A percentile compares a stretch with the other conserved stretches of the same genome.
Evolutionary conservation across 805 yeast genomes (phyloP).

Genomic region (Blastobotrys peoriensis): DNA sequence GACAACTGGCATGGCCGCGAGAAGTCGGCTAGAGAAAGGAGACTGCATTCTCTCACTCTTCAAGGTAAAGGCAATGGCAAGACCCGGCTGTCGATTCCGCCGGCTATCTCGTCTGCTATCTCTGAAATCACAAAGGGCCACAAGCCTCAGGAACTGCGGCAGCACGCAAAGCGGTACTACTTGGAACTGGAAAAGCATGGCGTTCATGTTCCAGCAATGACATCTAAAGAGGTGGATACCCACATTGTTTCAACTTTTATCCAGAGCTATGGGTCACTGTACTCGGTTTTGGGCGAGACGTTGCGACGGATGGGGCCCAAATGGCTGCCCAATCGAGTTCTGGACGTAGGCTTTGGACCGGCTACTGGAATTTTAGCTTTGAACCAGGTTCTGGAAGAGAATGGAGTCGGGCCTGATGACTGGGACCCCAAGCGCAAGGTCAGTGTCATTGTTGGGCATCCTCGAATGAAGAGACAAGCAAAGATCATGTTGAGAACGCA

Average conservation of each 20-base stretch:
- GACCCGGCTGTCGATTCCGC: slow-evolving; percentile 50
- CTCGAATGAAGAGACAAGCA: slow-evolving; percentile 76
- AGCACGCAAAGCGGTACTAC: slow-evolving; percentile 53
- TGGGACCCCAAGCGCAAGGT: slow-evolving; percentile 61
- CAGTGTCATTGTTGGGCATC: slow-evolving; percentile 61
- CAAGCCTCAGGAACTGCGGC: slow-evolving; percentile 58
- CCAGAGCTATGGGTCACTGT: slow-evolving; percentile 69
- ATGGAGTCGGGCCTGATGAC: slow-evolving; percentile 22
- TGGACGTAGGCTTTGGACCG: slow-evolving; percentile 87
- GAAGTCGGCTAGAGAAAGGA: slow-evolving; percentile 1
- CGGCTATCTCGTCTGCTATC: slow-evolving; percentile 49
- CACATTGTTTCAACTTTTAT: slow-evolving; percentile 74
- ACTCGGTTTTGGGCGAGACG: slow-evolving; percentile 62
- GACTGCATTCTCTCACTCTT: slow-evolving; percentile 54
- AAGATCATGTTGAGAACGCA: slow-evolving; percentile 71
- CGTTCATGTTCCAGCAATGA: slow-evolving; percentile 43
- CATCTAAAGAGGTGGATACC: slow-evolving; percentile 50
- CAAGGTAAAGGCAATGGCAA: slow-evolving; percentile 48
- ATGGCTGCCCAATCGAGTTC: slow-evolving; percentile 59
- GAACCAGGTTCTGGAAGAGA: slow-evolving; percentile 69
- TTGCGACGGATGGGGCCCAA: slow-evolving; percentile 41
- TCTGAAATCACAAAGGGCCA: slow-evolving; percentile 57
- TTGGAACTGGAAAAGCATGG: slow-evolving; percentile 46
- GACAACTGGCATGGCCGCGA: no score
- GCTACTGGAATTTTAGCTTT: slow-evolving; percentile 86